phyloP scores from a whole-genome alignment of 306 rosid species.

The Trifolium dubium region DNA sequence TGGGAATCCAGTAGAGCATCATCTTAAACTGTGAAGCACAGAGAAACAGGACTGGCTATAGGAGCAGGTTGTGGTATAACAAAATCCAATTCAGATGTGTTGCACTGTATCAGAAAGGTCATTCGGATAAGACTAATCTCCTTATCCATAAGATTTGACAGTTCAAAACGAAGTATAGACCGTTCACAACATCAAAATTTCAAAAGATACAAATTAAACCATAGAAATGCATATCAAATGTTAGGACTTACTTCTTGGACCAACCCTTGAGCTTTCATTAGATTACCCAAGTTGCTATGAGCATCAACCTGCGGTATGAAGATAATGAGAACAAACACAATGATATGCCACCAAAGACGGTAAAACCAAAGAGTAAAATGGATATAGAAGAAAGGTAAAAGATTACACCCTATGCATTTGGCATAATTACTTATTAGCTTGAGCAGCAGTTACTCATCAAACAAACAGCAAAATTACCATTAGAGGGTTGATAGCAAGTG shows the following conservation, averaged over 20 bases:
- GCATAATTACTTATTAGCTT: background rate
- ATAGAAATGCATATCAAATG: constrained; percentile 28
- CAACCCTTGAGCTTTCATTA: constrained; percentile 64
- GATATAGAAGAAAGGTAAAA: constrained; percentile 9
- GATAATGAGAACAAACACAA: constrained; percentile 17
- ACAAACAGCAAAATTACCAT: constrained; percentile 57
- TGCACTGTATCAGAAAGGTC: constrained; percentile 28
- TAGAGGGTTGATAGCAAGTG: constrained; percentile 88
- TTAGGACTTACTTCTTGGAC: constrained; percentile 85
- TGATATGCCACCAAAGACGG: constrained; percentile 1
- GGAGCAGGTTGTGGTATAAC: constrained; percentile 35
- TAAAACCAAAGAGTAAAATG: background rate
- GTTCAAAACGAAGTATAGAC: constrained; percentile 6
- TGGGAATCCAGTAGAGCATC: constrained; percentile 37
- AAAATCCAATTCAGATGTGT: constrained; percentile 31
- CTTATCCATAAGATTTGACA: constrained; percentile 19
- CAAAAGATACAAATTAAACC: constrained; percentile 13
- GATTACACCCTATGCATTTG: constrained; percentile 17
- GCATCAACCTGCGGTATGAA: constrained; percentile 53
- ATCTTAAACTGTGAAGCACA: background rate
- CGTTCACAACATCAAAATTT: constrained; percentile 15
- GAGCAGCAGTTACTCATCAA: constrained; percentile 20
- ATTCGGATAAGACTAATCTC: constrained; percentile 7
- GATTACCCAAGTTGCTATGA: constrained; percentile 62
- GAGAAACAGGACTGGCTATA: constrained; percentile 23